These are phyloP conservation scores for Leishmania guyanensis DNA, from an alignment of 208 protist species.

Conservation along the genomic window DNA sequence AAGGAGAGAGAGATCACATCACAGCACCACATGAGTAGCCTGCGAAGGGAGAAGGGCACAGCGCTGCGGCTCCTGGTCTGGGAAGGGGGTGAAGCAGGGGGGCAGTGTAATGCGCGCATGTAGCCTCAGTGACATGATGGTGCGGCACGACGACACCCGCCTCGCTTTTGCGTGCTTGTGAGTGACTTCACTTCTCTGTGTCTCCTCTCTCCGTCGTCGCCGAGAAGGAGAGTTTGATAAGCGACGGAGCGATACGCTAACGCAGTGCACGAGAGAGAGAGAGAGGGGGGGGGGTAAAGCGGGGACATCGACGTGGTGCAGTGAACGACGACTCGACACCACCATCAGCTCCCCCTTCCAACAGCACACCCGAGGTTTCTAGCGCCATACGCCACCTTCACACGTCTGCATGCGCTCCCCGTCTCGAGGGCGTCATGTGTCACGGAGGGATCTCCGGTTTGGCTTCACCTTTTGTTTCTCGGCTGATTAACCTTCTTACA, in stretches of 20 bases:
- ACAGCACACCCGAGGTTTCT: not conserved
- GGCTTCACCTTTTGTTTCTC: not conserved
- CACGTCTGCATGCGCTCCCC: not conserved
- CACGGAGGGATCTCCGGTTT: not conserved
- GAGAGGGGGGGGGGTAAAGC: not conserved
- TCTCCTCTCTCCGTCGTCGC: not conserved
- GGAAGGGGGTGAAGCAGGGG: not conserved
- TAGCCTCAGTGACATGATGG: not conserved
- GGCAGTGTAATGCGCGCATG: not conserved
- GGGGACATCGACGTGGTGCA: not conserved
- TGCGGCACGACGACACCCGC: not conserved
- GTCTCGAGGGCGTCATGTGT: not conserved
- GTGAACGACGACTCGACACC: not conserved
- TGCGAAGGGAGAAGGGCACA: not conserved
- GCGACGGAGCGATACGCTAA: not conserved
- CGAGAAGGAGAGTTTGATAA: not conserved
- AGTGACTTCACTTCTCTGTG: not conserved
- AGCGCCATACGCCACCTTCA: not conserved
- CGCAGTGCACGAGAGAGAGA: not conserved
- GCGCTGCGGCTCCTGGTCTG: not conserved
- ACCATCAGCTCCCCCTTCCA: not conserved
- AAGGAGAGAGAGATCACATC: not conserved
- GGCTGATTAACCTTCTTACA: not conserved
- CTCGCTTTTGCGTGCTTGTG: not conserved
- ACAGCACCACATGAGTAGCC: not conserved